Percentiles rank a stretch among this genome's conserved stretches.
Conservation (phyloP, 2,329 filamentous ascomycete species). For the Rutstroemia sp. region DNA sequence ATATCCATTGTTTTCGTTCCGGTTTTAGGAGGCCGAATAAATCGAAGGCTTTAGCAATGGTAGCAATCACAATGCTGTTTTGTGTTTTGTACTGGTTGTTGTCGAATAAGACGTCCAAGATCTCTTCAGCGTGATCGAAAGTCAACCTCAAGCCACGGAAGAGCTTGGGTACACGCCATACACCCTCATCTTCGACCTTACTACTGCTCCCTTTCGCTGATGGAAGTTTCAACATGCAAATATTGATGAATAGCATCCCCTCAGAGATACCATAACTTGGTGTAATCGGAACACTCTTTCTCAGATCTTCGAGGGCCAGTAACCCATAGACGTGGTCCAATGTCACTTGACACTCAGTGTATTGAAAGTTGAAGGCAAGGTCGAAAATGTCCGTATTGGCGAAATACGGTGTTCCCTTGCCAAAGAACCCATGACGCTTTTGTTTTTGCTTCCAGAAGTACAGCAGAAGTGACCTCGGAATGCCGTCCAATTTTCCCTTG, state of each 20-base stretch:
- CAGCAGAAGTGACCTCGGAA: neutral
- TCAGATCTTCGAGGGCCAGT: neutral
- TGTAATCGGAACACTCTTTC: slow-evolving; percentile 1
- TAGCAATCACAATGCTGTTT: neutral
- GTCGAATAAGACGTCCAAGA: slow-evolving; percentile 1
- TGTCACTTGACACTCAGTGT: neutral
- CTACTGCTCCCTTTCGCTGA: neutral
- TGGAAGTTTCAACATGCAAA: slow-evolving; percentile 6
- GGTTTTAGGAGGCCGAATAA: slow-evolving; percentile 1
- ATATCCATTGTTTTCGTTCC: slow-evolving; percentile 3
- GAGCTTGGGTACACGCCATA: neutral
- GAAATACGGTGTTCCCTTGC: neutral
- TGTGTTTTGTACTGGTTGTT: neutral
- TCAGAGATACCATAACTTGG: neutral
- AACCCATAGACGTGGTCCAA: slow-evolving; percentile 3
- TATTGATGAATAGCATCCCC: neutral
- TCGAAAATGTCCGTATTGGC: neutral
- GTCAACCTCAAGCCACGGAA: slow-evolving; percentile 4
- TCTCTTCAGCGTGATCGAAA: slow-evolving; percentile 1
- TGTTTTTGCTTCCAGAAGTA: slow-evolving; percentile 1
- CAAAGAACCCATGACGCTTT: neutral
- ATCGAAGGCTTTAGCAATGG: slow-evolving; percentile 3
- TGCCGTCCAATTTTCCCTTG: neutral
- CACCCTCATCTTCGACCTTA: neutral
- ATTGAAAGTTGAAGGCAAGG: slow-evolving; percentile 2